Evolutionary conservation across 192 early-diverging fungal species (phyloP), one percentile per base, ranked within the genome.

Genomic region (Rhizophagus clarus): DNA sequence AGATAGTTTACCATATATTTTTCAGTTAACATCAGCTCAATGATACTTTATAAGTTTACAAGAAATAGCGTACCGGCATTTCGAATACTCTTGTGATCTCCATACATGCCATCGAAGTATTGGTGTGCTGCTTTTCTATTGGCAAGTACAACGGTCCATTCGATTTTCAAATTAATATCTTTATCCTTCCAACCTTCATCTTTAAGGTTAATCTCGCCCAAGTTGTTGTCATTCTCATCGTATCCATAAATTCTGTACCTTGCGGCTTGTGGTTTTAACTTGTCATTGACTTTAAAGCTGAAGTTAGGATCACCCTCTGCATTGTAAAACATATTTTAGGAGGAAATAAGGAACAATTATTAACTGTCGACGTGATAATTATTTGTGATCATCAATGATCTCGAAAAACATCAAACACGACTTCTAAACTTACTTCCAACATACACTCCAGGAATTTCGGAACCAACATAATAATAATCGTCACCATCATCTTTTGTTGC

Each of bases 361-460:
- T 51, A 51, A 51, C 20, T 2, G 4, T 51, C 49, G 24, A 72
- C 40, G n/a, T 9, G n/a, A n/a, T 26, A 28, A 10, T 72, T 11
- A 72, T 20, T 42, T 72, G 6, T 32, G 10, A 10, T 7, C 22
- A 24, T 24, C 1, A 29, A 34, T 1, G 10, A 3, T 42, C 11
- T 42, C 0, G 1, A 72, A 47, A 15, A 1, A 3, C 20, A 26
- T 24, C 34, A 5, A 45, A 2, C 8, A 26, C n/a, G 4, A 47
- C 24, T 66, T 72, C 5, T 24, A 0, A 74, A 56, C 72, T 40
- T 76, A 76, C 74, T 40, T 76, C 74, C 74, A 63, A 76, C 74
- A 76, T 63, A 42, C 45, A 76, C 74, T 24, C 74, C 74, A 61
- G 60, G 61, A 63, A 76, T 76, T 76, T 76, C 74, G 29, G 74